These are phyloP conservation scores for Pseudopithomyces chartarum DNA, from an alignment of 2,329 filamentous ascomycete genomes.

Conservation along the genomic window DNA sequence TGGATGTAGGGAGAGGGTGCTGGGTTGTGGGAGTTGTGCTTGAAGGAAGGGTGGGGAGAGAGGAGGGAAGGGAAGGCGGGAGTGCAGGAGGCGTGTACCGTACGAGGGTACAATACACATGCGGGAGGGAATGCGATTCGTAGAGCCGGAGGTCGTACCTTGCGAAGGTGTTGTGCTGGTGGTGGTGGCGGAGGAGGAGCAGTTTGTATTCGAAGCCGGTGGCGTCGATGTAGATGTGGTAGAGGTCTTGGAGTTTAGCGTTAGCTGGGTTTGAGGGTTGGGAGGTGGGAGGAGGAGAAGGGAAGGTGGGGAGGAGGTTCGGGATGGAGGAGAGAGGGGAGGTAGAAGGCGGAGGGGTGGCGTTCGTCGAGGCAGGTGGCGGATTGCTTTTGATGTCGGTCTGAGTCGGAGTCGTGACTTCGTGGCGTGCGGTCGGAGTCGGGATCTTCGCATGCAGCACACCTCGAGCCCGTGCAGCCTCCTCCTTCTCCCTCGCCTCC, in stretches of 20 bases:
- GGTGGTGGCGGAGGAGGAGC: constrained; percentile 61
- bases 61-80: too few relatives aligned
- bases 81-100: constrained; percentile 31
- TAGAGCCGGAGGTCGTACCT: constrained; percentile 50
- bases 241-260: constrained; percentile 48
- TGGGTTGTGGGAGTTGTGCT: not conserved
- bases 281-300: not conserved
- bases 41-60: too few relatives aligned
- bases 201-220: constrained; percentile 69
- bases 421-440: too few relatives aligned
- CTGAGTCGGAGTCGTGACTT: too few relatives aligned
- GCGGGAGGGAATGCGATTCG: constrained; percentile 38
- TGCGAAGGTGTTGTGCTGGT: constrained; percentile 57
- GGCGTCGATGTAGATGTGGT: constrained; percentile 67
- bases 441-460: too few relatives aligned
- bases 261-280: not conserved
- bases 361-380: too few relatives aligned
- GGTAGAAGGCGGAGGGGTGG: not conserved
- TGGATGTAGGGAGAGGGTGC: constrained; percentile 9
- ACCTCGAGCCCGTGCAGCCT: constrained; percentile 12
- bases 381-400: too few relatives aligned
- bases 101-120: constrained; percentile 36
- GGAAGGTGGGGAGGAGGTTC: constrained; percentile 8
- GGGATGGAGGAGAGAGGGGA: not conserved
- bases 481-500: constrained; percentile 23